These are phyloP conservation scores for Chamaenerion angustifolium DNA, from an alignment of 345 rosid genomes.

Conservation along the genomic window DNA sequence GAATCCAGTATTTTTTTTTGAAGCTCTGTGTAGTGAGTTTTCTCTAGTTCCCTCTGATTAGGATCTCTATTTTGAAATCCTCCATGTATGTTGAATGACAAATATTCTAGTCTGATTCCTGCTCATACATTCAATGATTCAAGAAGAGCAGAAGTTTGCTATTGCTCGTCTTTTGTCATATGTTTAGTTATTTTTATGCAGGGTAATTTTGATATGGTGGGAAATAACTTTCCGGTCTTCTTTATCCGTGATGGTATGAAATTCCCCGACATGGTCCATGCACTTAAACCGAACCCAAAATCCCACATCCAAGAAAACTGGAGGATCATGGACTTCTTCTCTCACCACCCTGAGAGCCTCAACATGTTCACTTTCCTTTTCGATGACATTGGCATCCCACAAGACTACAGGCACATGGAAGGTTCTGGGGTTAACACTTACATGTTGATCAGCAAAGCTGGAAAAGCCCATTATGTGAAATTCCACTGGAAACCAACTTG, in stretches of 20 bases:
- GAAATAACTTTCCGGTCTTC: conserved; percentile 96
- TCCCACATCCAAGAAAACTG: conserved; percentile 96
- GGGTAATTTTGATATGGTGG: conserved; percentile 99
- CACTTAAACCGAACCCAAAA: conserved; percentile 90
- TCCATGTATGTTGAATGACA: neutral
- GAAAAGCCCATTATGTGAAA: conserved; percentile 70
- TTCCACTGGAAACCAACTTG: conserved; percentile 97
- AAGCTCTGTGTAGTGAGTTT: too few species aligned
- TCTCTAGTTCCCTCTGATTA: too few species aligned
- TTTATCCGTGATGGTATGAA: conserved; percentile 93
- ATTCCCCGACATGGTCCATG: conserved; percentile 93
- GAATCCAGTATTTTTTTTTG: too few species aligned
- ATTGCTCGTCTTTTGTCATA: too few species aligned
- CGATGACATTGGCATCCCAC: conserved; percentile 86
- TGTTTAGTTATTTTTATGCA: conserved; percentile 9
- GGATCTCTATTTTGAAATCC: neutral
- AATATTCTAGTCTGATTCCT: too few species aligned
- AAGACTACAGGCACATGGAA: conserved; percentile 95
- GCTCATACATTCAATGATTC: too few species aligned
- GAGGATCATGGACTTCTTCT: conserved; percentile 92
- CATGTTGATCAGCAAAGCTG: conserved; percentile 71
- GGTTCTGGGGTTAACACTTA: conserved; percentile 91
- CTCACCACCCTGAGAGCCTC: conserved; percentile 92
- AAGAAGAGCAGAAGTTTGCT: too few species aligned
- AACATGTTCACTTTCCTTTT: conserved; percentile 86